Base-by-base conservation (phyloP, 2,329 filamentous ascomycete genomes). In the Penicillium griseofulvum region DNA sequence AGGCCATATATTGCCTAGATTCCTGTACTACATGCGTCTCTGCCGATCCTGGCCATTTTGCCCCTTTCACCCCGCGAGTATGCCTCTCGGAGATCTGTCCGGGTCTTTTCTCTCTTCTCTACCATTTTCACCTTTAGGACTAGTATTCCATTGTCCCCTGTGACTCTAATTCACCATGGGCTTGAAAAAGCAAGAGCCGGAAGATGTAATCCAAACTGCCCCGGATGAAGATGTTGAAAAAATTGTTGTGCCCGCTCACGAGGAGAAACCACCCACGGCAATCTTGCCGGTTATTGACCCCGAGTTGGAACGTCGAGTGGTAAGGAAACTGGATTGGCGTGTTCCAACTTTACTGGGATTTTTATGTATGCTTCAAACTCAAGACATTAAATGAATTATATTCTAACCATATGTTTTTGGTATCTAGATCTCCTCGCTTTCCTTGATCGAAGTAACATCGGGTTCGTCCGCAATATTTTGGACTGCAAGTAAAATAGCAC, bases 361-460 rank as follows among this genome's bases (percentile, higher is more conserved):
- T 49, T 65, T 77, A 54, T 77, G 74, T 77, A 70, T 56, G 70
- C 51, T 17, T 43, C 14, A 11, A 22, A n/a, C 28, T 19, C 28
- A 57, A 28, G 12, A 12, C 38, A 5, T 29, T 34, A 37, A 45
- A 29, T 8, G 26, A 28, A 17, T 10, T 26, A 9, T 37, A 14
- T 14, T 26, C 46, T 59, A 43, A 56, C 33, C 33, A 11, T 51
- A 38, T 8, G 6, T 36, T 46, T 24, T 11, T 37, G 29, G 14
- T 17, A 10, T 36, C n/a, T 50, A 80, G 77, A 79, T 64, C 65
- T 80, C 5, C 68, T 81, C 14, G 69, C 76, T 6, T 78, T 79
- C 53, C 68, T 81, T 16, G 80, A 82, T 61, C 72, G 79, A 45
- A 78, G 76, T 31, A 83, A 83, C 57, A 78, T 81, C 47, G 78